Base-by-base conservation (phyloP, 257 asterid species). In the Knoxia roxburghii region DNA sequence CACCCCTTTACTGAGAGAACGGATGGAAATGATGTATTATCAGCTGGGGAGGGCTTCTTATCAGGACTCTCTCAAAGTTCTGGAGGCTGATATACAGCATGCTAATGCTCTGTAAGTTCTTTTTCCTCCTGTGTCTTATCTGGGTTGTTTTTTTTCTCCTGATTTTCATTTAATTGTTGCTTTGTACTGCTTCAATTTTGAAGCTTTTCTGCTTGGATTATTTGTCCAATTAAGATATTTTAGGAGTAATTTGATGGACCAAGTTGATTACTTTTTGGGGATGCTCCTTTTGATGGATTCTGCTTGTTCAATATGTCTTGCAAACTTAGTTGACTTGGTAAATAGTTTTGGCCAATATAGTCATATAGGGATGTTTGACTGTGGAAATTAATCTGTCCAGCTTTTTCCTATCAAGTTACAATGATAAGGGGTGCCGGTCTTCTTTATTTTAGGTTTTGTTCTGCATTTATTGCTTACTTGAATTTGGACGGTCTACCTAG, bases 21-120 rank as follows among this genome's bases (percentile, higher is more conserved):
- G 60, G 62, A 82, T 88, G 89, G 94, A 88, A 77, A 88, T 83
- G 83, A 64, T 82, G 84, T 82, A 79, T 76, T 86, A 85, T 65
- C 89, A 88, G 82, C 77, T 86, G 67, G 86, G 85, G 18, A 82
- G 82, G 78, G 65, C 68, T 79, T 85, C 94, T 32, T 87, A 77
- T 80, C 78, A 70, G 74, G 94, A 88, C 17, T 83, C 95, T 50
- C 61, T 88, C 76, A 88, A 83, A 79, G 82, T 80, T 71, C 79
- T 91, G 65, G 98, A 91, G 82, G 75, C 85, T 71, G 98, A 91
- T 80, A 81, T 88, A 62, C 94, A 82, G 74, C 89, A 85, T 78
- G 96, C 95, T 51, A 91, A 91, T 81, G 75, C 85, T 77, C 67
- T 91, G 98, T 91, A 81, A 82, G 96, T 70, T 73, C 45, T 17